Evolutionary conservation across 2,329 filamentous ascomycete genomes (phyloP), one percentile per base, ranked within the genome.

Genomic region (Stachybotrys chlorohalonatus): DNA sequence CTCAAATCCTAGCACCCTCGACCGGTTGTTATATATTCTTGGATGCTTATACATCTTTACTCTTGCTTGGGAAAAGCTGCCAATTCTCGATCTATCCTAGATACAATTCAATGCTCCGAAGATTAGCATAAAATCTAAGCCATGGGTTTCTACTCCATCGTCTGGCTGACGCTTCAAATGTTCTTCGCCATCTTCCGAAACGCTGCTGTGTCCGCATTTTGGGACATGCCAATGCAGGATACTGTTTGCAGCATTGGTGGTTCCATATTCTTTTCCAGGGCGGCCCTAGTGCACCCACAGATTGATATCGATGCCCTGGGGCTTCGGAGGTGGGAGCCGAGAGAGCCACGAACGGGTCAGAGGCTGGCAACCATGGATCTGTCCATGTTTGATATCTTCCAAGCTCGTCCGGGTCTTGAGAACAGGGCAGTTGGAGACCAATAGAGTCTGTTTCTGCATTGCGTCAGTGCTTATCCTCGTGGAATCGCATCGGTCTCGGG

Each of bases 131-230:
- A 64, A 6, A 66, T 68, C 13, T 51, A 60, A 0, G 45, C 60
- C 5, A 51, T 69, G 5, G 55, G 64, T 11, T 52, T 36, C 7
- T 58, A 55, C 0, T 60, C 61, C 0, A 36, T 53, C 31, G 55
- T 63, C 13, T 69, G 67, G 67, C 56, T 67, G 2, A 60, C 58
- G 2, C 54, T 67, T 7, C 54, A 65, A 11, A 68, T 64, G 0
- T 67, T 70, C 52, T 59, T 70, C 46, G 64, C 63, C 1, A 63
- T 68, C 1, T 70, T 71, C 50, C 65, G 68, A 45, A 71, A 68
- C 49, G 48, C 67, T 1, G 70, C 70, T 0, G 58, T 71, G 0
- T 61, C 64, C 13, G 63, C 62, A 0, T 70, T 67, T 49, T 72
- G 69, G 69, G 58, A 66, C 5, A 58, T 56, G 13, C 55, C 56